Base-by-base conservation (phyloP, 2,329 filamentous ascomycete genomes). In the Colletotrichum spaethianum region DNA sequence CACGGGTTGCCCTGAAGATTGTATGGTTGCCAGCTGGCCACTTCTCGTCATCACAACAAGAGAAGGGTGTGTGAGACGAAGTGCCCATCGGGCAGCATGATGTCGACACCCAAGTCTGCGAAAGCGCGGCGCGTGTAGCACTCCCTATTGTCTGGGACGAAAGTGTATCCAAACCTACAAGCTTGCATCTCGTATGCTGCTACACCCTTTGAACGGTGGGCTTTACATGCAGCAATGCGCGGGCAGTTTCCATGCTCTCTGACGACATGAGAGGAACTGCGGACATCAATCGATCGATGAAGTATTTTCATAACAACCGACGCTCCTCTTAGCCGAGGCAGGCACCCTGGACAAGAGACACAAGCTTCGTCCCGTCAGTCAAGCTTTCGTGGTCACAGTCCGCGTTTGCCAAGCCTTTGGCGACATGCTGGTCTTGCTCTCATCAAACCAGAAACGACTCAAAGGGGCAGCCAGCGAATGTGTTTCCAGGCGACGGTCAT, bases 361-460 rank as follows among this genome's bases (percentile, higher is more conserved):
- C 70, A 70, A 70, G 70, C 70, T 70, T 72, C 66, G n/a, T 60
- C 53, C 59, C 44, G 53, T 48, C 52, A 36, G 36, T 63, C 70
- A 72, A 72, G 70, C 70, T 72, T 68, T 70, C n/a, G 55, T 48
- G 55, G 59, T 38, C 70, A 61, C 70, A 64, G 66, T 53, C 66
- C 70, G 70, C 70, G 23, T 72, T 72, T 60, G 65, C 70, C 70
- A 72, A 72, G 70, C 62, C 70, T 55, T 59, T 53, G 60, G 66
- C 60, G 60, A 64, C 59, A 53, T 52, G 53, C 31, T 70, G 70
- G 69, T 69, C 64, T 69, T 59, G 52, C 36, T 12, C 65, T 63
- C 65, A 68, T 63, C 69, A 63, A 63, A 63, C 26, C 52, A 63
- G 36, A 26, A 63, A 46, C 40, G 33, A 52, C 42, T 42, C 26